Evolutionary conservation across 495 filamentous ascomycete species (phyloP).

Genomic region (Hypoxylon trugodes): DNA sequence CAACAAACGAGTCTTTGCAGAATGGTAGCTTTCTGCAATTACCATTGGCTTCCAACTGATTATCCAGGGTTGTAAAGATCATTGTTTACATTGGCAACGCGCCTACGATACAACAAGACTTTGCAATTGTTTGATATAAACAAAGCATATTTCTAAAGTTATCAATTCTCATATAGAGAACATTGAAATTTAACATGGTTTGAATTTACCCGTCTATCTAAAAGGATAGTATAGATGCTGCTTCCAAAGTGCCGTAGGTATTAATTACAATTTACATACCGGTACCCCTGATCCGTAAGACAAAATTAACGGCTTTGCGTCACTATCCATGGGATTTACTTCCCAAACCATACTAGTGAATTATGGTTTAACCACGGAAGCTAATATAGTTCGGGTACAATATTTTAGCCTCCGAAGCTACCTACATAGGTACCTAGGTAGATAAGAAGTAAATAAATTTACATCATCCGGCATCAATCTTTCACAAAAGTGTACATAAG

Average conservation of each 20-base stretch:
- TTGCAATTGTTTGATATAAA: not conserved
- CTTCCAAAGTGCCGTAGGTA: not conserved
- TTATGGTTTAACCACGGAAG: constrained; percentile 20
- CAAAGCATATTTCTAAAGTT: not conserved
- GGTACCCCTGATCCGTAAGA: constrained; percentile 9
- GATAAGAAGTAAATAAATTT: not conserved
- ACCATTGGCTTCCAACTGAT: constrained; percentile 26
- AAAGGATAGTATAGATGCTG: not conserved
- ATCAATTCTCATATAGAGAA: not conserved
- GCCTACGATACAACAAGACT: constrained; percentile 9
- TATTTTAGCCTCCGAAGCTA: not conserved
- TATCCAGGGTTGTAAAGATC: constrained; percentile 9
- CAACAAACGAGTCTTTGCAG: constrained; percentile 15
- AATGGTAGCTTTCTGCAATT: not conserved
- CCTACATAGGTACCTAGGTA: not conserved
- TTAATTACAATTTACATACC: constrained; percentile 4
- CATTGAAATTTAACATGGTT: not conserved
- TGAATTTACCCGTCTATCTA: not conserved
- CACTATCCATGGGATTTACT: constrained; percentile 14
- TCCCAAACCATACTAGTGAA: constrained; percentile 26
- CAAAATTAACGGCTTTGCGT: constrained; percentile 24
- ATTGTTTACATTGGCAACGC: constrained; percentile 34
- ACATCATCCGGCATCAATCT: not conserved
- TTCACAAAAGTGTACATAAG: no score
- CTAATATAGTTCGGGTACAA: constrained; percentile 20